Conservation (phyloP, 2,329 filamentous ascomycete genomes). For the Periconia sp. region DNA sequence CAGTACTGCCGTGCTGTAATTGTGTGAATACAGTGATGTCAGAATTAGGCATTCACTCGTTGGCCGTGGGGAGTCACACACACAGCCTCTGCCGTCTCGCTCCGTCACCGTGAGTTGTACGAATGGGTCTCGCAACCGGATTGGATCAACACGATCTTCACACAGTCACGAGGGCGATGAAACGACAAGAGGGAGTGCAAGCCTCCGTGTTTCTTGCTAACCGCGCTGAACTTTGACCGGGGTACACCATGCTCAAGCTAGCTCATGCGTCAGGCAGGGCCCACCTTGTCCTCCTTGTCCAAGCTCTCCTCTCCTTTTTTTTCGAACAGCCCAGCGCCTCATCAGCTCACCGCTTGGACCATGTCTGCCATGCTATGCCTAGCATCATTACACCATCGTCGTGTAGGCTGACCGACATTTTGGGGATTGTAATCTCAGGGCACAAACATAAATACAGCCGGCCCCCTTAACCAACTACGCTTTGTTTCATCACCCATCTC, state of each 20-base stretch:
- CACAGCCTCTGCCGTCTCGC: conserved; percentile 15
- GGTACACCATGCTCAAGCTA: conserved; percentile 43
- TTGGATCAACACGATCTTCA: conserved; percentile 41
- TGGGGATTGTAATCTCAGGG: conserved; percentile 38
- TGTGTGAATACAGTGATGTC: conserved; percentile 32
- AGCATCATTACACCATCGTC: conserved; percentile 45
- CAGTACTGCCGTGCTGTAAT: no score
- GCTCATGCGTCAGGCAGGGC: conserved; percentile 41
- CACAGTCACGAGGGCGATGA: conserved; percentile 45
- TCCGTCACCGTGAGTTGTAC: conserved; percentile 22
- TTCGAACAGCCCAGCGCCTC: conserved; percentile 42
- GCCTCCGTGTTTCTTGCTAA: conserved; percentile 40
- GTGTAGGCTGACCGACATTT: conserved; percentile 45
- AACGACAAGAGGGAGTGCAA: conserved; percentile 36
- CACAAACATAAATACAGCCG: conserved; percentile 43
- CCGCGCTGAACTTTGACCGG: conserved; percentile 34
- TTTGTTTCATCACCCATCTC: conserved; percentile 38
- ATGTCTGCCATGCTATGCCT: conserved; percentile 36
- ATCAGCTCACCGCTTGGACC: conserved; percentile 44
- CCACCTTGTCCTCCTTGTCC: conserved; percentile 22
- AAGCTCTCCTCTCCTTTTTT: conserved; percentile 41
- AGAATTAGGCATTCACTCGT: conserved; percentile 24
- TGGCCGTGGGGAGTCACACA: conserved; percentile 10
- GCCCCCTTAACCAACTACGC: conserved; percentile 27
- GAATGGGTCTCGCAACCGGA: conserved; percentile 27